A percentile compares a stretch with the other conserved stretches of the same genome.
These are phyloP conservation scores for Setaria italica DNA, from an alignment of 202 grass and related monocot species.

Conservation along the genomic window DNA sequence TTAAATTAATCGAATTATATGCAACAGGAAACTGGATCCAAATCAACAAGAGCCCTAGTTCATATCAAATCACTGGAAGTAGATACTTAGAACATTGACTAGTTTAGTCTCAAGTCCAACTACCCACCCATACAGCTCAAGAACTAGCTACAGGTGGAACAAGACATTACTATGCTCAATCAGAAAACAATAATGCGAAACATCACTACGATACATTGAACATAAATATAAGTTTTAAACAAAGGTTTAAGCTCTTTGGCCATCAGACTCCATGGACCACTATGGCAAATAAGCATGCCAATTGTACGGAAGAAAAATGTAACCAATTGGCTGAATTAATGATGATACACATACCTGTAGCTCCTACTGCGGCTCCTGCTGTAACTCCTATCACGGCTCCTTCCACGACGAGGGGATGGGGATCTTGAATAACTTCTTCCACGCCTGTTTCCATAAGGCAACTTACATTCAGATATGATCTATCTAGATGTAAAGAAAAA, in stretches of 20 bases:
- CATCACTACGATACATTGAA: not conserved
- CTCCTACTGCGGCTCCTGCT: conserved; percentile 82
- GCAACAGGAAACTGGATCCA: not conserved
- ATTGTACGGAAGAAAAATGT: not conserved
- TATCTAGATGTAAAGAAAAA: not conserved
- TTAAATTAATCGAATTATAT: not conserved
- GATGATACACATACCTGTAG: conserved; percentile 63
- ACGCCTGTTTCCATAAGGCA: conserved; percentile 47
- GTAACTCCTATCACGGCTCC: conserved; percentile 70
- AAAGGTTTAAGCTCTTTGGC: not conserved
- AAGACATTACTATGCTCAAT: not conserved
- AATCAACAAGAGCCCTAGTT: not conserved
- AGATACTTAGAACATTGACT: not conserved
- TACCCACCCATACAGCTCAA: not conserved
- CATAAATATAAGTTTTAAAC: not conserved
- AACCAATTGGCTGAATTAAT: not conserved
- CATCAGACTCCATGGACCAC: not conserved
- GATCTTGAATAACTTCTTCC: conserved; percentile 88
- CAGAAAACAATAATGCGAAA: conserved; percentile 3
- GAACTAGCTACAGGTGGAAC: not conserved
- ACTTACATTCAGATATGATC: conserved; percentile 37
- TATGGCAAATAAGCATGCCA: not conserved
- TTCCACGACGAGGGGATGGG: conserved; percentile 70
- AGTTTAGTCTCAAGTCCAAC: not conserved
- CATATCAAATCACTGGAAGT: conserved; percentile 3